These are phyloP conservation scores for Pachysandra terminalis DNA, from an alignment of 164 flowering plant species.

Conservation along the genomic window DNA sequence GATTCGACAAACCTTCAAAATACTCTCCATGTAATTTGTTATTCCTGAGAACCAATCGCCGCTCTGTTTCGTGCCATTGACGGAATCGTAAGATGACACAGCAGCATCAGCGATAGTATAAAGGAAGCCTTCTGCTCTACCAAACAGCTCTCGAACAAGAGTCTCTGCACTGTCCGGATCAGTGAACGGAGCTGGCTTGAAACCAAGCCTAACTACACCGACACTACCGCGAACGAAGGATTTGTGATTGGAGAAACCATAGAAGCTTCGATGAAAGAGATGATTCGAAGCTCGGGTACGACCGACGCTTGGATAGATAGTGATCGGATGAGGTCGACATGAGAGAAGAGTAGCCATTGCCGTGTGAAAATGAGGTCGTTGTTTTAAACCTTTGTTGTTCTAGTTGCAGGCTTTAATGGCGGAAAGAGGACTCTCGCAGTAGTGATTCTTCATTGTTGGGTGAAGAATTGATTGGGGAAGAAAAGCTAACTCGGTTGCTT, in stretches of 20 bases:
- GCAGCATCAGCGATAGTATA: conserved; percentile 95
- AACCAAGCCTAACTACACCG: conserved; percentile 40
- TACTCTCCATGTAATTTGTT: conserved; percentile 61
- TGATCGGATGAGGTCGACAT: conserved; percentile 20
- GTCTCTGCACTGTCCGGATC: conserved; percentile 39
- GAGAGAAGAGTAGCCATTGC: conserved; percentile 41
- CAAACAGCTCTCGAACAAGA: conserved; percentile 39
- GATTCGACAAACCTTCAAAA: conserved; percentile 57
- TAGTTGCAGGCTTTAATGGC: not conserved
- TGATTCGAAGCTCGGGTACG: conserved; percentile 21
- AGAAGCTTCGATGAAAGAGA: conserved; percentile 22
- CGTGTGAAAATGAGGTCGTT: no score
- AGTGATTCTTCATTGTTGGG: not conserved
- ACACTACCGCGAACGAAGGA: conserved; percentile 34
- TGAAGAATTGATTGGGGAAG: not conserved
- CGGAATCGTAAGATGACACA: conserved; percentile 40
- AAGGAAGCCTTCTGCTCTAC: conserved; percentile 54
- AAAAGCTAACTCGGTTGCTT: no score
- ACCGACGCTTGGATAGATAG: conserved; percentile 26
- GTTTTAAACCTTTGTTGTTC: no score
- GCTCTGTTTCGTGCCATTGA: conserved; percentile 37
- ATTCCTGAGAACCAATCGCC: conserved; percentile 87
- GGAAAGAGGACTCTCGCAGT: not conserved
- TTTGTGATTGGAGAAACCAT: conserved; percentile 16
- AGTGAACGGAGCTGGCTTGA: conserved; percentile 33